Evolutionary conservation across 441 rosid species (phyloP).

Genomic region (Gossypium lobatum): DNA sequence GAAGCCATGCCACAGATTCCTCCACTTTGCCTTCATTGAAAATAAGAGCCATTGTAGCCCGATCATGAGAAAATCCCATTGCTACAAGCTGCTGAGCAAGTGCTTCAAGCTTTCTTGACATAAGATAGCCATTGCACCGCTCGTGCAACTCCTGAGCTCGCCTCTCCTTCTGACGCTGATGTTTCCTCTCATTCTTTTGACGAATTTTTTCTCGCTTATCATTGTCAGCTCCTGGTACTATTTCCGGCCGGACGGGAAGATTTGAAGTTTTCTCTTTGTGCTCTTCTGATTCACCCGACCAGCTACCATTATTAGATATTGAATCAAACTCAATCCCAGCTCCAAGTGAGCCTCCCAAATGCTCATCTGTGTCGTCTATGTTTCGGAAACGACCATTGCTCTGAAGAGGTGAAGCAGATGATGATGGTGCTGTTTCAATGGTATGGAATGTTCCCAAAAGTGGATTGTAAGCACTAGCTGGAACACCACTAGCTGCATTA

Average conservation of each 20-base stretch:
- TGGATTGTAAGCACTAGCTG: conserved; percentile 70
- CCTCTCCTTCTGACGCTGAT: conserved; percentile 82
- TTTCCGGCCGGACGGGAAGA: conserved; percentile 39
- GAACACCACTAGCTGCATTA: conserved; percentile 32
- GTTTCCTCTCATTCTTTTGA: conserved; percentile 81
- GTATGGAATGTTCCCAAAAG: conserved; percentile 55
- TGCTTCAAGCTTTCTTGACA: conserved; percentile 70
- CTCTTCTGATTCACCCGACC: conserved; percentile 86
- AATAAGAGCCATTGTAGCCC: conserved; percentile 71
- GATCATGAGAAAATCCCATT: conserved; percentile 82
- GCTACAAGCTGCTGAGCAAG: conserved; percentile 71
- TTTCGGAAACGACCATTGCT: conserved; percentile 52
- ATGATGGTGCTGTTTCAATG: conserved; percentile 40
- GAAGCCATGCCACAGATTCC: conserved; percentile 77
- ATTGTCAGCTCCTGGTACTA: conserved; percentile 54
- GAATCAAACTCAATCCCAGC: conserved; percentile 60
- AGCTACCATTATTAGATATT: conserved; percentile 72
- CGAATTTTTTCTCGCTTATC: conserved; percentile 76
- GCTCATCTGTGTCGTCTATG: conserved; percentile 63
- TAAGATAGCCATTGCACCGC: conserved; percentile 60
- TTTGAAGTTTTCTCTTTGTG: conserved; percentile 52
- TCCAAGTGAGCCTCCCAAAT: conserved; percentile 32
- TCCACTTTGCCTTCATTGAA: conserved; percentile 79
- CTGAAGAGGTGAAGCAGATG: conserved; percentile 37
- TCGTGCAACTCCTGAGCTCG: conserved; percentile 82